phyloP scores from a whole-genome alignment of 2,329 filamentous ascomycete species.

The Coniochaeta prunicola region DNA sequence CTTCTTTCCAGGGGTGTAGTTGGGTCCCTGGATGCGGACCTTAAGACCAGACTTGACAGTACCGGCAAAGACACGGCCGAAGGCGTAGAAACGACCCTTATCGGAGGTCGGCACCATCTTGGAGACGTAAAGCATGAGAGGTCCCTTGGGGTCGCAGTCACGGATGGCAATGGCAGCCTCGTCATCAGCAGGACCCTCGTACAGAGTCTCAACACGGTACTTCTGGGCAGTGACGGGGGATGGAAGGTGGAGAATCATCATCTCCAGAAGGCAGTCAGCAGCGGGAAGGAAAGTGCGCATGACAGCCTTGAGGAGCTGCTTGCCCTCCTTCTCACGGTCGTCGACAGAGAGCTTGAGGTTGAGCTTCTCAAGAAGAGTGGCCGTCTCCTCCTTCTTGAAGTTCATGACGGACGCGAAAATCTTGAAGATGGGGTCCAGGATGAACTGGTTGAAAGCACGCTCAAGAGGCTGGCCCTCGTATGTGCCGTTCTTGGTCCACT shows the following conservation, averaged over 20 bases:
- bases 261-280: constrained; percentile 96
- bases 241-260: constrained; percentile 99
- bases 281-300: constrained; percentile 99
- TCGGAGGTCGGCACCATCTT: constrained; percentile 99
- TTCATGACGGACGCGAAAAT: constrained; percentile 96
- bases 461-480: constrained; percentile 85
- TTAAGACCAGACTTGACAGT: constrained; percentile 96
- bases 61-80: constrained; percentile 99
- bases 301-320: constrained; percentile 93
- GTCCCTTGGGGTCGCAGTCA: constrained; percentile 95
- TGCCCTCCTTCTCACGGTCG: constrained; percentile 92
- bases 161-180: constrained; percentile 93
- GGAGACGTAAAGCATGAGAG: constrained; percentile 99
- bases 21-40: constrained; percentile 99
- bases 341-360: constrained; percentile 82
- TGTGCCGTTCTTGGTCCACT: constrained; percentile 88
- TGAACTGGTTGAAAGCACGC: constrained; percentile 99
- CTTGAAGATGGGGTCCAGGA: constrained; percentile 99
- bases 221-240: constrained; percentile 92
- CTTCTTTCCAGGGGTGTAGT: constrained; percentile 98
- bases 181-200: constrained; percentile 94
- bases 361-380: constrained; percentile 82
- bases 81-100: constrained; percentile 99
- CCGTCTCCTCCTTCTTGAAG: constrained; percentile 93
- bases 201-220: constrained; percentile 97